These are phyloP conservation scores for Fusarium xylarioides DNA, from an alignment of 2,329 filamentous ascomycete genomes.

Conservation along the genomic window DNA sequence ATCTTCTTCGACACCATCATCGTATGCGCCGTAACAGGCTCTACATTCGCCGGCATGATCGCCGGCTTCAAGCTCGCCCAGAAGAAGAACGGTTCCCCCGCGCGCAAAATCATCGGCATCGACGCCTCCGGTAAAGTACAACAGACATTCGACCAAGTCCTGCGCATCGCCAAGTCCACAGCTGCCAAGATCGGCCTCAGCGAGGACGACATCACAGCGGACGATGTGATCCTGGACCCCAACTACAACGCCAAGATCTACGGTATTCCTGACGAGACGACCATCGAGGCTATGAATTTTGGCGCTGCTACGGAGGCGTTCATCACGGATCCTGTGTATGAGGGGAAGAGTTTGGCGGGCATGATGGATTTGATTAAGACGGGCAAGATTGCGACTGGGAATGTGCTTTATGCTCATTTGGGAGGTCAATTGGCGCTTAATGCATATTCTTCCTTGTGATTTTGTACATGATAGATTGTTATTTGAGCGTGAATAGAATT, in stretches of 20 bases:
- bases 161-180: slow-evolving; percentile 72
- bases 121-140: slow-evolving; percentile 58
- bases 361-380: slow-evolving; percentile 74
- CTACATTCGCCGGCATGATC: slow-evolving; percentile 76
- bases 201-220: slow-evolving; percentile 67
- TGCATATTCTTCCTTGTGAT: slow-evolving; percentile 63
- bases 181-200: slow-evolving; percentile 69
- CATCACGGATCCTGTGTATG: slow-evolving; percentile 80
- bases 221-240: slow-evolving; percentile 69
- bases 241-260: slow-evolving; percentile 73
- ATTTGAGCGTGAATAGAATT: slow-evolving; percentile 8
- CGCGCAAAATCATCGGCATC: slow-evolving; percentile 70
- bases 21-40: slow-evolving; percentile 76
- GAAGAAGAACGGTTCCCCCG: slow-evolving; percentile 53
- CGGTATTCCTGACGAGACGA: slow-evolving; percentile 71
- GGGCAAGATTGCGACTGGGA: slow-evolving; percentile 69
- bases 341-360: slow-evolving; percentile 78
- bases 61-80: slow-evolving; percentile 75
- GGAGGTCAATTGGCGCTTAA: slow-evolving; percentile 76
- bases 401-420: slow-evolving; percentile 76
- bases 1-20: slow-evolving; percentile 74
- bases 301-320: slow-evolving; percentile 75
- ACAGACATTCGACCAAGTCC: slow-evolving; percentile 71
- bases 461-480: background rate
- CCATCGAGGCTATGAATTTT: slow-evolving; percentile 74